A percentile compares a stretch with the other conserved stretches of the same genome.
These are phyloP conservation scores for Marasmius sp. DNA, from an alignment of 1,284 basidiomycete genomes.

Conservation along the genomic window DNA sequence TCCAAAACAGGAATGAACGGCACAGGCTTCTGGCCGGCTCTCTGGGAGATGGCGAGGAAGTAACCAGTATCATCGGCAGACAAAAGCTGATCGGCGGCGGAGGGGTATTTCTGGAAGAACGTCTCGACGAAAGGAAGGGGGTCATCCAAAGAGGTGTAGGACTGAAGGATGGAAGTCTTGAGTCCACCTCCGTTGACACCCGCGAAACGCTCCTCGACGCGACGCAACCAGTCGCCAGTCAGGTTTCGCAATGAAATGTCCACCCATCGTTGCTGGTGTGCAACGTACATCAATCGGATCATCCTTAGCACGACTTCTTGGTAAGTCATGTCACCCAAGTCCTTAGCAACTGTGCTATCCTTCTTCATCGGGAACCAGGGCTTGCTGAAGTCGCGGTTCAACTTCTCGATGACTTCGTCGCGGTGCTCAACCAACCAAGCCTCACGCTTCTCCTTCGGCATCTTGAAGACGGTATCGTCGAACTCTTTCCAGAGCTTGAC, in stretches of 20 bases:
- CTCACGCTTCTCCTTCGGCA: constrained; percentile 92
- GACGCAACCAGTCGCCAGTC: constrained; percentile 95
- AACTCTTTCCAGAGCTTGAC: constrained; percentile 99
- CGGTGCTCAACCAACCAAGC: constrained; percentile 88
- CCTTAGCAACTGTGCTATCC: constrained; percentile 80
- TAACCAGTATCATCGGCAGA: constrained; percentile 95
- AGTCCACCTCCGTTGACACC: constrained; percentile 76
- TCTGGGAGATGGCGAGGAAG: constrained; percentile 93
- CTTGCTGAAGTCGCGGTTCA: constrained; percentile 96
- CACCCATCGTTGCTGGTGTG: constrained; percentile 92
- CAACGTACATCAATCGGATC: constrained; percentile 91
- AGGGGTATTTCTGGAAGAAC: constrained; percentile 87
- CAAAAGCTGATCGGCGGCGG: constrained; percentile 83
- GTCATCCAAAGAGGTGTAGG: constrained; percentile 82
- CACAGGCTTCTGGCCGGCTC: constrained; percentile 96
- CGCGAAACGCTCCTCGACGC: constrained; percentile 97
- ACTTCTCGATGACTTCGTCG: constrained; percentile 87
- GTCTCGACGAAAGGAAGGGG: constrained; percentile 75
- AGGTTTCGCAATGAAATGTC: constrained; percentile 93
- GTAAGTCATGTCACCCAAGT: constrained; percentile 97
- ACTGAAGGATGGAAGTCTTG: constrained; percentile 90
- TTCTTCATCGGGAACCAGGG: constrained; percentile 97
- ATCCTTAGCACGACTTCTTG: constrained; percentile 93
- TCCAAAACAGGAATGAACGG: constrained; percentile 99
- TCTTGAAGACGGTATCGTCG: constrained; percentile 92